Evolutionary conservation across 768 basidiomycete genomes (phyloP), one percentile per base, ranked within the genome.

Genomic region (Mycena olivaceomarginata): DNA sequence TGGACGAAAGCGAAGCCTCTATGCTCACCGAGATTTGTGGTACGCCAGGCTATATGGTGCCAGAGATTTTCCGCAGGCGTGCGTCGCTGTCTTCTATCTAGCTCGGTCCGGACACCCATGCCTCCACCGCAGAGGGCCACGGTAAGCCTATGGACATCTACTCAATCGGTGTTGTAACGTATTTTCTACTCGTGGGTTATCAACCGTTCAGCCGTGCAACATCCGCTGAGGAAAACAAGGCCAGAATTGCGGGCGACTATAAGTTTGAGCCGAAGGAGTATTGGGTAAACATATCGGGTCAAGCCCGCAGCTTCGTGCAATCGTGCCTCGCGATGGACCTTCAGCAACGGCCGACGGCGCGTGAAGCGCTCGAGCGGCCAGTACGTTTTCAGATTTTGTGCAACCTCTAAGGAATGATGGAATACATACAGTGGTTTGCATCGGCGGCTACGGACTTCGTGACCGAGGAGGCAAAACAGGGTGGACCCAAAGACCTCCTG

Each of bases 401-500:
- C 40, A 41, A 22, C 63, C 63, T 18, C 39, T 40, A n/a, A 56
- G 20, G 63, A 64, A 45, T 64, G 41, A 64, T 43, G 63, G 63
- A 64, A 64, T 64, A 45, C 63, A 64, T 64, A 45, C 63, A 64
- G 63, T 64, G 63, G 63, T 64, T 64, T 64, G 41, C 63, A 43
- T 64, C 41, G 63, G 63, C 63, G 63, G 41, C 63, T 64, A 64
- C 63, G 41, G 41, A 43, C 41, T 63, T 63, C 16, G 60, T 63
- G 60, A 63, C 60, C 60, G 60, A 63, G 39, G 41, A 64, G 63
- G 63, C 63, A 43, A 64, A 45, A 45, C 63, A n/a, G 63, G 63
- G n/a, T 64, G 41, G 63, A 64, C 63, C 39, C 63, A 64, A 64
- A 64, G 63, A 64, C 63, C 63, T 64, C 63, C 63, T 64, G 63